Evolutionary conservation across 768 basidiomycete species (phyloP), one percentile per base, ranked within the genome.

Genomic region (Kockovaella imperatae): DNA sequence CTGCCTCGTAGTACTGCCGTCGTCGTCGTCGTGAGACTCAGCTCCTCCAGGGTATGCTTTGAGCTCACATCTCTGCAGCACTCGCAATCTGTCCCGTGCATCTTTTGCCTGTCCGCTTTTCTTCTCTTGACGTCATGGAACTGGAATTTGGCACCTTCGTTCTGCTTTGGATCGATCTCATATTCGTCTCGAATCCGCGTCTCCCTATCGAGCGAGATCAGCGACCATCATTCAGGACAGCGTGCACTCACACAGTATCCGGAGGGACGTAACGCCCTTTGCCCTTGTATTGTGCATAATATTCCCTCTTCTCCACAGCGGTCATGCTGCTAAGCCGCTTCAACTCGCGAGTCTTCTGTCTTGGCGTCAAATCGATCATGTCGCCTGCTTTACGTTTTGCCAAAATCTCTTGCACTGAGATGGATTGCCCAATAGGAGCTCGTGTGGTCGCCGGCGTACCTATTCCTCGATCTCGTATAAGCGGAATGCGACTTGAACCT

Each of bases 71-170:
- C 83, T 32, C 75, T 78, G 66, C 89, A 93, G 50, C 82, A 83
- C 54, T 86, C 84, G 65, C 87, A 93, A 53, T 87, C 86, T 1
- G 77, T 80, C 3, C 78, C 89, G 42, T 83, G 76, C 76, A 93
- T 76, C 43, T 74, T 73, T 56, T 75, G 76, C 26, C 90, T 75
- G 28, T 79, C 78, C 15, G 78, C 77, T 58, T 77, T 83, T 32
- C 74, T 75, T 23, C 88, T 75, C 11, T 87, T 83, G 14, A 87
- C 86, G 41, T 83, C 81, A 35, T 88, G 83, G 59, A 77, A 93
- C 55, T 82, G 80, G 64, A 78, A 83, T 35, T 74, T 72, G 8
- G 79, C 38, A 0, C 86, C 88, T 0, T 76, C 74, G 63, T 93
- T 93, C 29, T 70, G 73, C 6, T 71, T 70, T 3, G 80, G 78